A percentile compares a stretch with the other conserved stretches of the same genome.
Conservation (phyloP, 164 flowering plant species). For the Tetrastigma voinierianum region DNA sequence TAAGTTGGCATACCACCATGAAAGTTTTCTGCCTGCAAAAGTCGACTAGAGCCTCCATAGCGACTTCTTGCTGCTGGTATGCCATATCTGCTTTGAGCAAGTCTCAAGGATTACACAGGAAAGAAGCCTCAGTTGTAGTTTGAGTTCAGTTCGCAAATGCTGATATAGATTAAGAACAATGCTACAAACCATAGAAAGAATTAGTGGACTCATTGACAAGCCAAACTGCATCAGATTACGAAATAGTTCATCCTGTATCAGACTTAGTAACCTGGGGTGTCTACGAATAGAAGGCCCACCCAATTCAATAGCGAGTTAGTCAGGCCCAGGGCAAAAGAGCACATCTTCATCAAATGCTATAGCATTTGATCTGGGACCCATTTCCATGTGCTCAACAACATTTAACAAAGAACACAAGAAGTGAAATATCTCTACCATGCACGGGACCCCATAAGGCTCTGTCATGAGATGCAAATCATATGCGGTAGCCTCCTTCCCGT, state of each 20-base stretch:
- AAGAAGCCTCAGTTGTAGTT: slow-evolving; percentile 72
- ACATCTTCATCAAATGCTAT: too few relatives aligned
- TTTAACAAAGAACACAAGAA: too few relatives aligned
- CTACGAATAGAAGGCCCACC: too few relatives aligned
- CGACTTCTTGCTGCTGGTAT: slow-evolving; percentile 70
- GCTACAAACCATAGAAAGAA: slow-evolving; percentile 66
- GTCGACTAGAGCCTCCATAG: slow-evolving; percentile 70
- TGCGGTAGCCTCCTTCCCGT: too few relatives aligned
- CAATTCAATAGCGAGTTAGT: too few relatives aligned
- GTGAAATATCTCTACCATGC: too few relatives aligned
- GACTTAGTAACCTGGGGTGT: too few relatives aligned
- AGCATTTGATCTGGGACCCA: too few relatives aligned
- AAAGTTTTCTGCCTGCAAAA: slow-evolving; percentile 61
- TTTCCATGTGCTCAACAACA: too few relatives aligned
- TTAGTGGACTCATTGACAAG: slow-evolving; percentile 59
- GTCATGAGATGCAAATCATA: too few relatives aligned
- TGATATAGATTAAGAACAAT: slow-evolving; percentile 61
- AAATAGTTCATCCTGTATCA: slow-evolving; percentile 60
- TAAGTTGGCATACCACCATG: slow-evolving; percentile 61
- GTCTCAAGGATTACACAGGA: slow-evolving; percentile 58
- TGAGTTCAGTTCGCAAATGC: slow-evolving; percentile 54
- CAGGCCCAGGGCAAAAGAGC: too few relatives aligned
- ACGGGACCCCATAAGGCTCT: too few relatives aligned
- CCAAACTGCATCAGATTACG: slow-evolving; percentile 64
- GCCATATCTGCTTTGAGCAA: slow-evolving; percentile 54